These are phyloP conservation scores for Quercus tomentella DNA, from an alignment of 331 rosid species.

Conservation along the genomic window DNA sequence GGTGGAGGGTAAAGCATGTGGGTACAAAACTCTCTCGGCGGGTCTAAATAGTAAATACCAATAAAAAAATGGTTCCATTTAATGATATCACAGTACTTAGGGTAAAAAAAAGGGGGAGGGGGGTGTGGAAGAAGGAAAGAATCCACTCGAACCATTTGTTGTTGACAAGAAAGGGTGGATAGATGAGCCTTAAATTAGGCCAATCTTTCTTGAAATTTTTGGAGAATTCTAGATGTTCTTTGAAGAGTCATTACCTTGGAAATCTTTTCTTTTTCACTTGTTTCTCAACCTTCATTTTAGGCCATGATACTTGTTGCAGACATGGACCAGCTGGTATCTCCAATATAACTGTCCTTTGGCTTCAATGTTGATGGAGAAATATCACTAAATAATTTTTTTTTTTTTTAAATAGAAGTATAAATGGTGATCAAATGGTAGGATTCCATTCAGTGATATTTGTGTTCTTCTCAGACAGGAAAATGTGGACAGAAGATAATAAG, in stretches of 20 bases:
- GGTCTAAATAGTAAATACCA: no score
- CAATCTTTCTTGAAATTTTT: background rate
- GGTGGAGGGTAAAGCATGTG: no score
- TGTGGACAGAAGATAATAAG: background rate
- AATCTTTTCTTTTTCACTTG: background rate
- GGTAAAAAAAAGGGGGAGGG: background rate
- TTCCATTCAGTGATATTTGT: background rate
- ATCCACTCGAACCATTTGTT: background rate
- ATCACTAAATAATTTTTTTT: no score
- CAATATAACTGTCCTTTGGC: constrained; percentile 3
- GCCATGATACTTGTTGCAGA: background rate
- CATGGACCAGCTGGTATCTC: background rate
- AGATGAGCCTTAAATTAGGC: background rate
- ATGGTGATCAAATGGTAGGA: background rate
- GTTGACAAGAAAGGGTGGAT: background rate
- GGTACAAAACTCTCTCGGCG: no score
- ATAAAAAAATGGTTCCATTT: background rate
- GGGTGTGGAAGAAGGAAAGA: background rate
- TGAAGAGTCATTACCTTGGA: background rate
- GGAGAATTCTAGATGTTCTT: background rate
- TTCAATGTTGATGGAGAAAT: constrained; percentile 6
- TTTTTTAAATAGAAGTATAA: background rate
- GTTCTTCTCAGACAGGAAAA: background rate
- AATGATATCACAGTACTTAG: background rate
- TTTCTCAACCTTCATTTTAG: background rate